These are phyloP conservation scores for Saccharomycopsis malanga DNA, from an alignment of 805 yeast species.

Conservation along the genomic window DNA sequence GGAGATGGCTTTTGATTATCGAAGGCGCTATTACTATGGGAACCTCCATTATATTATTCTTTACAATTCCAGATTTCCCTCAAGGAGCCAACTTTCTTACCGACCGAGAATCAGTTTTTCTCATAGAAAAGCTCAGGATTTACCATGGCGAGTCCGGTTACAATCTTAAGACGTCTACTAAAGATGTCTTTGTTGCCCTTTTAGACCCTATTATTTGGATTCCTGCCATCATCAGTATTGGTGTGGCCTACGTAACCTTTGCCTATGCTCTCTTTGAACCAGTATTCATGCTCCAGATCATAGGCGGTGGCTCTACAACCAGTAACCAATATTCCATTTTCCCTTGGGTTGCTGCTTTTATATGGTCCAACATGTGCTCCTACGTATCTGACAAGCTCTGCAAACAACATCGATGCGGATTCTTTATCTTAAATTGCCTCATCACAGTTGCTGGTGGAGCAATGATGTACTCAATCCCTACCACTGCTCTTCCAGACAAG, in stretches of 20 bases:
- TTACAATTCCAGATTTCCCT: conserved; percentile 65
- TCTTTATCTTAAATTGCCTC: conserved; percentile 28
- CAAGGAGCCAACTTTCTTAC: conserved; percentile 51
- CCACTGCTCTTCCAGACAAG: conserved; percentile 24
- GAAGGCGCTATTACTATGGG: conserved; percentile 35
- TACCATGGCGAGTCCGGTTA: conserved; percentile 44
- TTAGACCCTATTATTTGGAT: conserved; percentile 52
- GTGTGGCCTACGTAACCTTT: conserved; percentile 59
- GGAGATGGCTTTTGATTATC: conserved; percentile 46
- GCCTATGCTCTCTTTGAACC: conserved; percentile 71
- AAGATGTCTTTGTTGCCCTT: conserved; percentile 41
- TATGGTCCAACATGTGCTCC: conserved; percentile 7
- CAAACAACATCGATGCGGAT: conserved; percentile 41
- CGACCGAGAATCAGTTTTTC: conserved; percentile 42
- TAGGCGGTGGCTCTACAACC: conserved; percentile 51
- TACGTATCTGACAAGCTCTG: conserved; percentile 35
- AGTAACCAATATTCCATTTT: conserved; percentile 53
- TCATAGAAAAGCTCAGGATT: conserved; percentile 51
- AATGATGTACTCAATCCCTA: conserved; percentile 40
- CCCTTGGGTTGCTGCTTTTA: conserved; percentile 19
- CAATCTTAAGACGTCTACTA: conserved; percentile 40
- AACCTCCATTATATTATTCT: conserved; percentile 30
- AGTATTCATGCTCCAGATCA: conserved; percentile 52
- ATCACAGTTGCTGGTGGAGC: conserved; percentile 47
- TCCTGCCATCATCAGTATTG: conserved; percentile 56